phyloP scores from a whole-genome alignment of 148 eudicot genomes.

The Linanthus parryae region DNA sequence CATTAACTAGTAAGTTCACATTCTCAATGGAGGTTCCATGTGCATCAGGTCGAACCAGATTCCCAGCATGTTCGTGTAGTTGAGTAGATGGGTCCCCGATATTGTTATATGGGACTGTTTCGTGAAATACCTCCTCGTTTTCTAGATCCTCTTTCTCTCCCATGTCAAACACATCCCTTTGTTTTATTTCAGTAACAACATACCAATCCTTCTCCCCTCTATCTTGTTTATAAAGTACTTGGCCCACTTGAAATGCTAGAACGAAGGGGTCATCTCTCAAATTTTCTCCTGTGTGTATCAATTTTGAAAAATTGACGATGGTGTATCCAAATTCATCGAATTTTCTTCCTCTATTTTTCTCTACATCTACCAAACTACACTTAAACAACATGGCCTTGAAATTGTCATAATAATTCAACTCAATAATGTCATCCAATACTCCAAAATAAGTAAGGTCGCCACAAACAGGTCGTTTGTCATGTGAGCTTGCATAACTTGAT shows the following conservation, averaged over 20 bases:
- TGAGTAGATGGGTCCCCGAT: too few species aligned
- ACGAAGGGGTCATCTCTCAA: conserved; percentile 20
- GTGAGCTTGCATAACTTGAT: conserved; percentile 7
- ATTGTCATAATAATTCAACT: too few species aligned
- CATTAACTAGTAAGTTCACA: too few species aligned
- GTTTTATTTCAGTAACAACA: conserved; percentile 14
- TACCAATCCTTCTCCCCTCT: conserved; percentile 12
- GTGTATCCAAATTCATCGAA: background rate
- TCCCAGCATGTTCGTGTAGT: too few species aligned
- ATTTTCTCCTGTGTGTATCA: conserved; percentile 15
- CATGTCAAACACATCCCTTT: conserved; percentile 17
- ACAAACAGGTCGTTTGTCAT: too few species aligned
- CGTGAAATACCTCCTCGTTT: too few species aligned
- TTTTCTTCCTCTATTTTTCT: background rate
- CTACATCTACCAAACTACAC: conserved; percentile 16
- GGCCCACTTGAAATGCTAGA: conserved; percentile 18
- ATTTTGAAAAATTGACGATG: conserved; percentile 10
- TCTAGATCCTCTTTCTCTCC: too few species aligned
- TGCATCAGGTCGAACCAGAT: too few species aligned
- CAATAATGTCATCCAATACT: conserved; percentile 3
- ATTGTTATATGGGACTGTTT: too few species aligned
- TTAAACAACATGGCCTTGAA: conserved; percentile 5
- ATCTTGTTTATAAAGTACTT: conserved; percentile 15
- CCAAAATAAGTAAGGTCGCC: conserved; percentile 10
- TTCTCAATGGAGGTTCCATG: too few species aligned